phyloP scores from a whole-genome alignment of 2,329 filamentous ascomycete genomes.

The Mollisia scopiformis region DNA sequence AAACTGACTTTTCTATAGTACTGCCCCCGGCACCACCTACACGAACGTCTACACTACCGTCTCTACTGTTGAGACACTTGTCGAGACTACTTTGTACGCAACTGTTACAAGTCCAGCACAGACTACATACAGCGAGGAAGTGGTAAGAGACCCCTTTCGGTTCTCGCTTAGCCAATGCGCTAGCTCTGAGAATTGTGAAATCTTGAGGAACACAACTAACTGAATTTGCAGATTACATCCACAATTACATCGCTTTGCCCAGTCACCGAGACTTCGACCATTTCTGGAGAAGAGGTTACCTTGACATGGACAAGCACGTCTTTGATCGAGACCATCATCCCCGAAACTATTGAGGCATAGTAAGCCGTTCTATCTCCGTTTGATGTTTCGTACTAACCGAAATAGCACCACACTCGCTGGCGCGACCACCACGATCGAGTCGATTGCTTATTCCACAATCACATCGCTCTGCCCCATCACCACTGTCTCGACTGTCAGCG shows the following conservation, averaged over 20 bases:
- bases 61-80: conserved; percentile 35
- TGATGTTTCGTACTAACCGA: neutral
- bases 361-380: conserved; percentile 11
- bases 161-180: neutral
- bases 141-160: conserved; percentile 11
- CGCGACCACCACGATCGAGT: conserved; percentile 30
- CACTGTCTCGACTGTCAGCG: conserved; percentile 46
- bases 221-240: neutral
- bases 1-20: conserved; percentile 23
- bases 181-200: neutral
- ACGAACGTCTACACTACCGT: conserved; percentile 48
- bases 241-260: conserved; percentile 48
- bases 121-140: neutral
- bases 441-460: conserved; percentile 35
- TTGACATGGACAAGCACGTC: conserved; percentile 31
- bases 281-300: conserved; percentile 42
- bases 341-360: conserved; percentile 20
- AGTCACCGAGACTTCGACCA: conserved; percentile 42
- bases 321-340: conserved; percentile 24
- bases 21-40: conserved; percentile 41
- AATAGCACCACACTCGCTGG: conserved; percentile 7
- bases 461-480: conserved; percentile 51
- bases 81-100: conserved; percentile 13
- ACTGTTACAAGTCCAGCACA: conserved; percentile 5
- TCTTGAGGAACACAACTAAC: neutral